Conservation (phyloP, 2,329 filamentous ascomycete genomes). For the Scytalidium sp. region DNA sequence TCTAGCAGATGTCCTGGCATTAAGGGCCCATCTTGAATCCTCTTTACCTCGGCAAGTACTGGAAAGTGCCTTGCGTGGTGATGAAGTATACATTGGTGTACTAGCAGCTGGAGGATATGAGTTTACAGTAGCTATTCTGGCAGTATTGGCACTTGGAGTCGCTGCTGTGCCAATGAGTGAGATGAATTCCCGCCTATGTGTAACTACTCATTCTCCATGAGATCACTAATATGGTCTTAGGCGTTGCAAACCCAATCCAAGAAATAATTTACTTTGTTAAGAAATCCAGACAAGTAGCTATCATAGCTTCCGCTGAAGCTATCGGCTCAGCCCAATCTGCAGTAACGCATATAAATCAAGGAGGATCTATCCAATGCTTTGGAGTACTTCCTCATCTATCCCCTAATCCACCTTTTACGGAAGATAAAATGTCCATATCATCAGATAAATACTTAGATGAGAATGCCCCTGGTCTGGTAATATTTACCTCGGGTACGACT, state of each 20-base stretch:
- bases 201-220: too few relatives aligned
- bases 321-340: not conserved
- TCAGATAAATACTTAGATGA: not conserved
- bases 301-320: not conserved
- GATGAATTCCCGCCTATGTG: too few relatives aligned
- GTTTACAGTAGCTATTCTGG: not conserved
- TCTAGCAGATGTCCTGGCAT: too few relatives aligned
- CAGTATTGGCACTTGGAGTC: not conserved
- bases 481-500: not conserved
- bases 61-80: too few relatives aligned
- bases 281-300: not conserved
- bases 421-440: not conserved
- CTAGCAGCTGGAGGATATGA: not conserved
- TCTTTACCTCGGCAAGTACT: too few relatives aligned
- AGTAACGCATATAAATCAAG: not conserved
- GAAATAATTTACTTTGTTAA: not conserved
- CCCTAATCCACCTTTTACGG: not conserved
- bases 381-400: not conserved
- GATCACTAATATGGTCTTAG: too few relatives aligned
- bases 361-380: not conserved
- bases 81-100: not conserved
- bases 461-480: not conserved
- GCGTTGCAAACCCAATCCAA: not conserved
- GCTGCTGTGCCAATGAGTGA: not conserved
- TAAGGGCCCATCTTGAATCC: too few relatives aligned